Evolutionary conservation across 805 yeast species (phyloP), one percentile per base, ranked within the genome.

Genomic region (Kuraishia molischiana): DNA sequence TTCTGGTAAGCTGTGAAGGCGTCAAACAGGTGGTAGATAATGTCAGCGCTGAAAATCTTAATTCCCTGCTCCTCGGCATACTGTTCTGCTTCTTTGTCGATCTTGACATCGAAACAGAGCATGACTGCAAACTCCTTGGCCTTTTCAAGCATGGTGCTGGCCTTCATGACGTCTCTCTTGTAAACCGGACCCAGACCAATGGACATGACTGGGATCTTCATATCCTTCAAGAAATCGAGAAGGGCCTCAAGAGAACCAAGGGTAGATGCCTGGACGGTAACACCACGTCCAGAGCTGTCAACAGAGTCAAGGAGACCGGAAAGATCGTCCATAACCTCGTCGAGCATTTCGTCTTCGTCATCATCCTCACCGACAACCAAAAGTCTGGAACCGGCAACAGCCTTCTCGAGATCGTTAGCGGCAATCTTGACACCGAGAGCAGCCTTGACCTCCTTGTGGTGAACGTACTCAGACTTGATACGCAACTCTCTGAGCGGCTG

Each of bases 201-300:
- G 26, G 96, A 84, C 96, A 90, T 87, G 28, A 92, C 99, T 17
- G 99, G 99, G 62, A 92, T 92, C 73, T 92, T 92, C 97, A 89
- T 85, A 53, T 85, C 95, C 65, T 90, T 90, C 60, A 92, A 74
- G 85, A 92, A 92, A 62, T 90, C 97, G 46, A 92, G 73, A 49
- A 92, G 68, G 3, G 99, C 99, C 67, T 92, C 99, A 53, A 92
- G 69, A 32, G 98, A 89, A 72, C 99, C 99, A 55, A 92, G 74
- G 17, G 99, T 92, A 4, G 97, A 87, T 1, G 98, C 97, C 67
- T 92, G 99, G 34, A 92, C 99, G 50, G 87, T 85, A 39, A 92
- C 99, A 76, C 99, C 99, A 58, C 77, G 78, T 54, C 98, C 99
- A 34, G 89, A 73, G 46, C 84, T 78, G 62, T 94, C 98, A 44